Percentiles rank a stretch among this genome's conserved stretches.
Conservation (phyloP, 2,329 filamentous ascomycete species). For the Fusarium illudens region DNA sequence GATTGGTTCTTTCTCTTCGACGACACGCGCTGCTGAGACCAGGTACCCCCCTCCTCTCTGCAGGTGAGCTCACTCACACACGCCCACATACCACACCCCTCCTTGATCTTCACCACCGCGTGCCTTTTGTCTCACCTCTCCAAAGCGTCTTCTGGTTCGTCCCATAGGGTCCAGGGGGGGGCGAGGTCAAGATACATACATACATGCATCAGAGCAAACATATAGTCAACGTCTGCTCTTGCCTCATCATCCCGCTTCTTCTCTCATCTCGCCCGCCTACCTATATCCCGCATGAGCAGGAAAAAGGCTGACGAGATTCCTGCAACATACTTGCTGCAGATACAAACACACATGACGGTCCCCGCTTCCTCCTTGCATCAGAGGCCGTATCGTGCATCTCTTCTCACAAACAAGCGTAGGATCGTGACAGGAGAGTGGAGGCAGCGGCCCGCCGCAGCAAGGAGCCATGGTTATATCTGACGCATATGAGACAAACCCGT, state of each 20-base stretch:
- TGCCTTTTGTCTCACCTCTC: neutral
- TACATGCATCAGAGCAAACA: neutral
- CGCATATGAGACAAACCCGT: neutral
- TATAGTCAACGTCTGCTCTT: neutral
- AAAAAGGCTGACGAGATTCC: neutral
- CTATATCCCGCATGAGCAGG: neutral
- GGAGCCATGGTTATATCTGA: neutral
- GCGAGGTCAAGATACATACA: neutral
- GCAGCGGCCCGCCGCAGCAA: neutral
- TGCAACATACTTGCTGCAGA: neutral
- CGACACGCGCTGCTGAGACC: slow-evolving; percentile 12
- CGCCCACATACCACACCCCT: neutral
- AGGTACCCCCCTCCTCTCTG: neutral
- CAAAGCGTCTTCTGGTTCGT: neutral
- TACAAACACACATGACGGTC: neutral
- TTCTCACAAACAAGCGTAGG: neutral
- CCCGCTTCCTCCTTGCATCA: neutral
- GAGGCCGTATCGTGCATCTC: neutral
- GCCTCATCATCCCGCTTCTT: no score
- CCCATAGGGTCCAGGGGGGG: neutral
- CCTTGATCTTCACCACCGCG: slow-evolving; percentile 1
- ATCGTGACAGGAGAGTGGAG: neutral
- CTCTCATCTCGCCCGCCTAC: neutral
- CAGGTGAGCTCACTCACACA: neutral
- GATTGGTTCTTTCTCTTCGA: neutral